Conservation (phyloP, 75 land plant genomes). For the Picea sitchensis region DNA sequence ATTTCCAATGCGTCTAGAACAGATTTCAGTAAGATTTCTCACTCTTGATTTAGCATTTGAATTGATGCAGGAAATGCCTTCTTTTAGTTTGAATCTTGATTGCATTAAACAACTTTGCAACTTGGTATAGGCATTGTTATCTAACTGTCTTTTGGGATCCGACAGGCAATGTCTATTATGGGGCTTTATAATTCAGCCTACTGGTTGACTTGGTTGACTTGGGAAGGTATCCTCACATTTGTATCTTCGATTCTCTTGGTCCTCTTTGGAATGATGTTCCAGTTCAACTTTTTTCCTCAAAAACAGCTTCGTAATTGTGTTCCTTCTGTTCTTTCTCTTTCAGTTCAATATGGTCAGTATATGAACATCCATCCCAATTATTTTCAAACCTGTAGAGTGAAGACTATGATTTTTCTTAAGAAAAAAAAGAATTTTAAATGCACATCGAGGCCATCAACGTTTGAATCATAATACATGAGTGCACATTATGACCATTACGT, state of each 20-base stretch:
- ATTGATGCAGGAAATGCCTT: neutral
- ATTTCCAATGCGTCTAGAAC: too few relatives aligned
- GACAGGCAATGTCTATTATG: constrained; percentile 96
- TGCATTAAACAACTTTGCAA: neutral
- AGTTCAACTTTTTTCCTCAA: constrained; percentile 84
- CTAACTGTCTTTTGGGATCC: neutral
- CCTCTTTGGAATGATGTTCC: constrained; percentile 95
- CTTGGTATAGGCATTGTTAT: neutral
- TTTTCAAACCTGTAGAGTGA: neutral
- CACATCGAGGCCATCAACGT: constrained; percentile 66
- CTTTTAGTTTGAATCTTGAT: neutral
- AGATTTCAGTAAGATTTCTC: neutral
- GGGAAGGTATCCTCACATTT: constrained; percentile 67
- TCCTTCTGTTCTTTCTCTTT: constrained; percentile 89
- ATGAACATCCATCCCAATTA: constrained; percentile 6
- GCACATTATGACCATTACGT: constrained; percentile 24
- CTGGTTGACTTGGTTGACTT: constrained; percentile 92
- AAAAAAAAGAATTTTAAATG: neutral
- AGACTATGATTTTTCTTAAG: neutral
- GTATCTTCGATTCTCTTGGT: constrained; percentile 72
- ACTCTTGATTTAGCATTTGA: neutral
- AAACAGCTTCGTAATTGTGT: constrained; percentile 77
- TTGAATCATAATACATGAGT: neutral
- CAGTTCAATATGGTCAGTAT: constrained; percentile 84
- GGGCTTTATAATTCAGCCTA: constrained; percentile 92